A percentile compares a stretch with the other conserved stretches of the same genome.
Conservation (phyloP, 495 filamentous ascomycete species). For the Penicillium parvum region DNA sequence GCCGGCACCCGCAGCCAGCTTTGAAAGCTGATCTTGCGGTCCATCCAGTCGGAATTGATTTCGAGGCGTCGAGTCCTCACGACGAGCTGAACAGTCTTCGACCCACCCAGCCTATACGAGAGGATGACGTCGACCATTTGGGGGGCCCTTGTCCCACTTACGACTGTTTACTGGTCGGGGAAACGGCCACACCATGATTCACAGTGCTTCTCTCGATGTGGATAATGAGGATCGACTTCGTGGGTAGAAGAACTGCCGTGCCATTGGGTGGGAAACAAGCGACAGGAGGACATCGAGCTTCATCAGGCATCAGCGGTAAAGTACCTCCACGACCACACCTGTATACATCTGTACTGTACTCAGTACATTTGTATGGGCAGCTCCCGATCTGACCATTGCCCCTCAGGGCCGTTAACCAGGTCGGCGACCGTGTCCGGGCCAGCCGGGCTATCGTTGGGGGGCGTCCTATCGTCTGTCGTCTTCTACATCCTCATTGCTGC, state of each 20-base stretch:
- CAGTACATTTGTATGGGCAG: no score
- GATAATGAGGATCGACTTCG: background rate
- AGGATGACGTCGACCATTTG: conserved; percentile 29
- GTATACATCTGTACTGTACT: no score
- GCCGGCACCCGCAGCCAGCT: conserved; percentile 16
- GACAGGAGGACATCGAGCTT: background rate
- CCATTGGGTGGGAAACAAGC: no score
- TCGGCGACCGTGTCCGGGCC: conserved; percentile 21
- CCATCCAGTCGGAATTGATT: conserved; percentile 26
- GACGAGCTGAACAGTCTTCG: conserved; percentile 9
- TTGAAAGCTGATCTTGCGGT: conserved; percentile 15
- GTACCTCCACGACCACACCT: no score
- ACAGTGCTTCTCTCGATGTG: background rate
- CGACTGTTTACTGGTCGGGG: background rate
- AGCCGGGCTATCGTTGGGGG: conserved; percentile 16
- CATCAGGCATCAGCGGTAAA: conserved; percentile 12
- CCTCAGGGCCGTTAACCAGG: background rate
- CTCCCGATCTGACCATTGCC: conserved; percentile 1
- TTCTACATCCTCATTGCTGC: background rate
- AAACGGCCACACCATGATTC: background rate
- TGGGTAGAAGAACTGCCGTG: no score
- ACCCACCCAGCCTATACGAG: conserved; percentile 23
- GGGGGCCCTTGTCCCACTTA: conserved; percentile 7
- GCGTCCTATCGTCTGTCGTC: conserved; percentile 17
- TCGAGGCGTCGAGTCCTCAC: conserved; percentile 14